Conservation (phyloP, 2,329 filamentous ascomycete genomes). For the Talaromyces sp. region DNA sequence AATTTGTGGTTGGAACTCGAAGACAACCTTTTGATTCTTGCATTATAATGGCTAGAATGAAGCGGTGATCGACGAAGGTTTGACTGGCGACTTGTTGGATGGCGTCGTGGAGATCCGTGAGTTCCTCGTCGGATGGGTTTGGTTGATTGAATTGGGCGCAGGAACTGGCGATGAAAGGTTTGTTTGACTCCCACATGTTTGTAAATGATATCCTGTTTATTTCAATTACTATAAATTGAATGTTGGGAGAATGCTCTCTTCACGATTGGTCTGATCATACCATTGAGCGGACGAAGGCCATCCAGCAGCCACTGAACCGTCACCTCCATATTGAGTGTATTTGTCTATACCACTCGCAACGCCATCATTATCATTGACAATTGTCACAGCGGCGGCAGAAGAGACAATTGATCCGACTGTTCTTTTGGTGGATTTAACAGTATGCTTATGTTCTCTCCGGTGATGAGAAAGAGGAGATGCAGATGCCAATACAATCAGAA, state of each 20-base stretch:
- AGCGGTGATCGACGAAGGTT: slow-evolving; percentile 29
- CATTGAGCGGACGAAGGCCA: slow-evolving; percentile 28
- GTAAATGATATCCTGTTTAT: neutral
- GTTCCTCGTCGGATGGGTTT: slow-evolving; percentile 18
- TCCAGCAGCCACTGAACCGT: slow-evolving; percentile 24
- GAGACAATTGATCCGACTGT: neutral
- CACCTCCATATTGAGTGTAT: slow-evolving; percentile 29
- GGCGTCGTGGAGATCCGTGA: slow-evolving; percentile 22
- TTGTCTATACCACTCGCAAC: slow-evolving; percentile 17
- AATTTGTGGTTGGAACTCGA: slow-evolving; percentile 33
- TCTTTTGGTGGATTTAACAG: neutral
- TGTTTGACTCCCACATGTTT: slow-evolving; percentile 12
- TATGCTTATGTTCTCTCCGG: neutral
- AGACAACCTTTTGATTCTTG: slow-evolving; percentile 39
- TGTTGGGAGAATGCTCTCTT: no score
- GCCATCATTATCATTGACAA: neutral
- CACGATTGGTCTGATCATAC: neutral
- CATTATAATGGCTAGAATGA: slow-evolving; percentile 37
- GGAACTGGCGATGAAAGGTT: neutral
- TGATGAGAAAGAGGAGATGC: neutral
- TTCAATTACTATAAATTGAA: neutral
- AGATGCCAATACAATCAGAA: neutral
- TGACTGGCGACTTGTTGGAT: slow-evolving; percentile 28
- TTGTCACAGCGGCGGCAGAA: neutral
- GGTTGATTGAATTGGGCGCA: slow-evolving; percentile 8